Conservation (phyloP, 441 rosid species). For the Jatropha podagrica region DNA sequence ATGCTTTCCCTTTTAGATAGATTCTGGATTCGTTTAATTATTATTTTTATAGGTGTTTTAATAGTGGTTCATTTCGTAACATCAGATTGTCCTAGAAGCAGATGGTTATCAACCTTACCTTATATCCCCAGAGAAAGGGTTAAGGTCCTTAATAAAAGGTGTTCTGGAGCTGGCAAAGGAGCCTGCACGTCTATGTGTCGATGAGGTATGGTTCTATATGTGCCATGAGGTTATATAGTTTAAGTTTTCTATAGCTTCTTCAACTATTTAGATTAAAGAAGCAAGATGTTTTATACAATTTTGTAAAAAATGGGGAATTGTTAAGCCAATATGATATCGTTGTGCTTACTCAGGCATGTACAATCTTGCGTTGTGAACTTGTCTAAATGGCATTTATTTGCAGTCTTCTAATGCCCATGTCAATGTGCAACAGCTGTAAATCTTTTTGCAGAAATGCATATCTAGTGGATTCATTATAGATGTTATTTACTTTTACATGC, state of each 20-base stretch:
- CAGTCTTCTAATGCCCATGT: background rate
- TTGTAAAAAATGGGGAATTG: background rate
- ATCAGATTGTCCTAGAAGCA: slow-evolving; percentile 88
- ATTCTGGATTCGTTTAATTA: slow-evolving; percentile 11
- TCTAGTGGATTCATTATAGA: background rate
- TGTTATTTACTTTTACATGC: background rate
- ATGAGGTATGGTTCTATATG: slow-evolving; percentile 56
- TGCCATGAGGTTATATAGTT: slow-evolving; percentile 4
- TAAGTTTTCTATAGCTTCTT: background rate
- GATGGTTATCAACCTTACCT: slow-evolving; percentile 99
- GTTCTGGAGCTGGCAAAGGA: slow-evolving; percentile 97
- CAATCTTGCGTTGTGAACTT: background rate
- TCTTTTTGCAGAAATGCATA: slow-evolving; percentile 8
- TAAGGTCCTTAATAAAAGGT: slow-evolving; percentile 87
- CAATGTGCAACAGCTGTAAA: background rate
- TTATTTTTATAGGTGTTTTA: slow-evolving; percentile 20
- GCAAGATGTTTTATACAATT: background rate
- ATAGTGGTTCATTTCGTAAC: slow-evolving; percentile 23
- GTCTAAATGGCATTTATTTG: background rate
- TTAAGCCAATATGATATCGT: background rate
- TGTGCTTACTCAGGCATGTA: background rate
- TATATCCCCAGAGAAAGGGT: slow-evolving; percentile 96
- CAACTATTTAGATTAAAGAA: background rate
- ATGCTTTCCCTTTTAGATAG: slow-evolving; percentile 27
- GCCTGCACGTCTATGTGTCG: slow-evolving; percentile 87